A percentile compares a stretch with the other conserved stretches of the same genome.
phyloP scores from a whole-genome alignment of 176 grass and related monocot species.

The Aegilops speltoides region DNA sequence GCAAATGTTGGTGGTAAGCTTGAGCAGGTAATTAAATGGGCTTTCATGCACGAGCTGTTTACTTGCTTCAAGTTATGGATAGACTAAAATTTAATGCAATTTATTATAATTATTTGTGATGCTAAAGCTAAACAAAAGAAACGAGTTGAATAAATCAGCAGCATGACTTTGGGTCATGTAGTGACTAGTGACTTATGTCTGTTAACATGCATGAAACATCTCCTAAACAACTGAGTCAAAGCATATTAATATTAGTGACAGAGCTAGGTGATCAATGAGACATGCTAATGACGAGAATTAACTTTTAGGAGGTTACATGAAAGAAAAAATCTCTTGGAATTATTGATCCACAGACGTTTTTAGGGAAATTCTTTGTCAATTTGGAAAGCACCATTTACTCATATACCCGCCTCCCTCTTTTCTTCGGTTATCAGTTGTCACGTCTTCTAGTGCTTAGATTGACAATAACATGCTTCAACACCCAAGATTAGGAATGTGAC shows the following conservation, averaged over 20 bases:
- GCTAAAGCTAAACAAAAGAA: constrained; percentile 16
- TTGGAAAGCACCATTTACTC: not conserved
- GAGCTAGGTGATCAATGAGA: not conserved
- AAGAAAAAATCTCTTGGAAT: not conserved
- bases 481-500: not conserved
- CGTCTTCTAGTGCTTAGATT: not conserved
- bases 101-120: constrained; percentile 11
- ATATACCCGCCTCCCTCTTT: not conserved
- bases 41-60: constrained; percentile 16
- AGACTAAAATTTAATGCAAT: constrained; percentile 4
- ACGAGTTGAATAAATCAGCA: not conserved
- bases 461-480: constrained; percentile 5
- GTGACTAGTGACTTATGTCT: not conserved
- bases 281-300: not conserved
- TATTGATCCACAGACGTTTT: not conserved
- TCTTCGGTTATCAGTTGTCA: not conserved
- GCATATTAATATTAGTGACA: constrained; percentile 8
- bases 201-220: not conserved
- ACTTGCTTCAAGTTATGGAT: not conserved
- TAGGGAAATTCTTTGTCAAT: not conserved
- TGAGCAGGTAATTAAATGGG: constrained; percentile 55
- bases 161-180: not conserved
- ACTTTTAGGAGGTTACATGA: not conserved
- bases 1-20: constrained; percentile 64
- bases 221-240: not conserved